Evolutionary conservation across 495 filamentous ascomycete genomes (phyloP), one percentile per base, ranked within the genome.

Genomic region (Lophiotrema nucula): DNA sequence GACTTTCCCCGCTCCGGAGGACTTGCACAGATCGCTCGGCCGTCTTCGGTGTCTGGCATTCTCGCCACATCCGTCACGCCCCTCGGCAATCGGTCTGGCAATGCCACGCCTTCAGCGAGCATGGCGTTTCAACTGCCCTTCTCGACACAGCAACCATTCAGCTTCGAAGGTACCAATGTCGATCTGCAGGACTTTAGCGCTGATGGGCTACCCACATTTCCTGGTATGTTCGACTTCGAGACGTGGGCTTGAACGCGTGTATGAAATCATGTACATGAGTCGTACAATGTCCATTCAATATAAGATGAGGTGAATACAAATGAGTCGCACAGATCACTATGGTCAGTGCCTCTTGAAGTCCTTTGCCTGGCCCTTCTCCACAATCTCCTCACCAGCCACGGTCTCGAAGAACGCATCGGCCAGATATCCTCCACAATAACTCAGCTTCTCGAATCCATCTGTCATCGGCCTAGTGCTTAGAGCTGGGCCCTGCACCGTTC

Each of bases 371-470:
- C 50, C 50, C 38, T 39, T 53, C 37, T 53, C 50, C n/a, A 28
- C 33, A 24, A 53, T 53, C 19, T 25, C 24, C 31, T 53, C 50
- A 21, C 50, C 50, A 4, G 33, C 50, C 8, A 53, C 50, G 11
- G 50, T 53, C 33, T 53, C 50, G 19, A 53, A 53, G 37, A 53
- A 53, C 15, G 50, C 50, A 26, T 53, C 50, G n/a, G 50, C 50
- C 5, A 53, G 37, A 26, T 53, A 53, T 21, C 50, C 50, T 25
- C 50, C 50, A 18, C 50, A 53, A 37, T 53, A 53, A 28, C 50
- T 53, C 33, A 53, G n/a, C 37, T 53, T 53, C 50, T 53, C 50
- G 25, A 53, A 53, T 12, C 50, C 50, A 42, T 53, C 50, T 1
- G 50, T 27, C 50, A 53, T 53, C 5, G 50, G 50, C 21, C 25